Evolutionary conservation across 352 stramenopile genomes (phyloP).

Genomic region (Aphanomyces astaci): DNA sequence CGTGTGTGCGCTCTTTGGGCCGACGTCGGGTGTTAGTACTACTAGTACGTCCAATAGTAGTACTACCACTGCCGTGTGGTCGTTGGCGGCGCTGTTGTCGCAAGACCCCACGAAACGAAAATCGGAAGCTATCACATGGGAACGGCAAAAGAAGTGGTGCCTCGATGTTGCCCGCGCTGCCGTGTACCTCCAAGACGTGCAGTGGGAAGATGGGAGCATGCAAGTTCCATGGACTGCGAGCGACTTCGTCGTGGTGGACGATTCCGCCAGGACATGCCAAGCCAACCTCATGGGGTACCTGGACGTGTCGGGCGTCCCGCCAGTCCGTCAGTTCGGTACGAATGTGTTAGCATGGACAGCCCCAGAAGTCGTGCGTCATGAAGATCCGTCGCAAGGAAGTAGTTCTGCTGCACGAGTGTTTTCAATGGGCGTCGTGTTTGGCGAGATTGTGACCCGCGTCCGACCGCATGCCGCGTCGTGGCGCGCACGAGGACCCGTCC

Average conservation of each 20-base stretch:
- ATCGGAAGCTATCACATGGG: neutral
- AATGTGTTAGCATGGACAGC: neutral
- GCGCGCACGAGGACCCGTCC: slow-evolving; percentile 3
- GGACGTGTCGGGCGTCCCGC: neutral
- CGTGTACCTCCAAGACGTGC: neutral
- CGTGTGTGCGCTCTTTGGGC: slow-evolving; percentile 5
- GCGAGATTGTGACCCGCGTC: slow-evolving; percentile 4
- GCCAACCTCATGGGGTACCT: neutral
- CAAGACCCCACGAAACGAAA: neutral
- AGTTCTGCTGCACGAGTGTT: neutral
- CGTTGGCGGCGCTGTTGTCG: neutral
- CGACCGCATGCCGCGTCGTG: neutral
- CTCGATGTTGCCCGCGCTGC: neutral
- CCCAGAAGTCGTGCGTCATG: neutral
- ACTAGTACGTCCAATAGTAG: too few relatives aligned
- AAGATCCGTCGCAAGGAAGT: neutral
- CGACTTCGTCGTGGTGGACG: neutral
- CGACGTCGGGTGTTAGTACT: too few relatives aligned
- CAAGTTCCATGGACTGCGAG: neutral
- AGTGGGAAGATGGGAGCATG: neutral
- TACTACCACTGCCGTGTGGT: neutral
- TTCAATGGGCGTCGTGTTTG: slow-evolving; percentile 9
- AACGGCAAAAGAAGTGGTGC: neutral
- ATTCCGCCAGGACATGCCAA: neutral
- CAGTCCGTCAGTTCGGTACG: neutral